These are phyloP conservation scores for Boletus rubroflammeus DNA, from an alignment of 768 basidiomycete genomes.

Conservation along the genomic window DNA sequence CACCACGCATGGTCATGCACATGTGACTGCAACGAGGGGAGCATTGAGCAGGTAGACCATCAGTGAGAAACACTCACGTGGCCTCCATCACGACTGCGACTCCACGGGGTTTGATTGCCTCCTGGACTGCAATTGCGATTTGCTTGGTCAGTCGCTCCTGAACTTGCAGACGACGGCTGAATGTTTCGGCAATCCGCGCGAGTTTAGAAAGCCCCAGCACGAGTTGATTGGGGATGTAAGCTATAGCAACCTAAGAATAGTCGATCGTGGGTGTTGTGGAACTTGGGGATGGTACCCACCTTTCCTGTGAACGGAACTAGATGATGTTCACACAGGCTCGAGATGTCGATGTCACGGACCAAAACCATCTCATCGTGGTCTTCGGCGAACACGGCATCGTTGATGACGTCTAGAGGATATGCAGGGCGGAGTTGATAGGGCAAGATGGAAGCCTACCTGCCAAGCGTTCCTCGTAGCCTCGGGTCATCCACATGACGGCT, in stretches of 20 bases:
- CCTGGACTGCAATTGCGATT: slow-evolving; percentile 96
- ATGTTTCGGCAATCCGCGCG: slow-evolving; percentile 95
- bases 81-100: slow-evolving; percentile 99
- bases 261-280: slow-evolving; percentile 20
- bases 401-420: slow-evolving; percentile 78
- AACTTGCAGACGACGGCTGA: slow-evolving; percentile 91
- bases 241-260: slow-evolving; percentile 81
- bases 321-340: slow-evolving; percentile 97
- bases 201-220: slow-evolving; percentile 96
- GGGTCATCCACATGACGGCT: slow-evolving; percentile 98
- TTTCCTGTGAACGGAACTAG: slow-evolving; percentile 97
- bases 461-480: slow-evolving; percentile 94
- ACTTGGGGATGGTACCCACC: slow-evolving; percentile 43
- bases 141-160: slow-evolving; percentile 98
- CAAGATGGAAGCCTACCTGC: slow-evolving; percentile 52
- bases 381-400: slow-evolving; percentile 97
- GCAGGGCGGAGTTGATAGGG: slow-evolving; percentile 10
- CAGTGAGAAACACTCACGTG: slow-evolving; percentile 57
- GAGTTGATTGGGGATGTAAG: slow-evolving; percentile 92
- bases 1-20: slow-evolving; percentile 99
- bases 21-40: slow-evolving; percentile 60
- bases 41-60: slow-evolving; percentile 8
- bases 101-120: slow-evolving; percentile 95
- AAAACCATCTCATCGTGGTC: slow-evolving; percentile 99
- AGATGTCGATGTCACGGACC: slow-evolving; percentile 95